A percentile compares a stretch with the other conserved stretches of the same genome.
Conservation (phyloP, 2,329 filamentous ascomycete species). For the Setomelanomma holmii region DNA sequence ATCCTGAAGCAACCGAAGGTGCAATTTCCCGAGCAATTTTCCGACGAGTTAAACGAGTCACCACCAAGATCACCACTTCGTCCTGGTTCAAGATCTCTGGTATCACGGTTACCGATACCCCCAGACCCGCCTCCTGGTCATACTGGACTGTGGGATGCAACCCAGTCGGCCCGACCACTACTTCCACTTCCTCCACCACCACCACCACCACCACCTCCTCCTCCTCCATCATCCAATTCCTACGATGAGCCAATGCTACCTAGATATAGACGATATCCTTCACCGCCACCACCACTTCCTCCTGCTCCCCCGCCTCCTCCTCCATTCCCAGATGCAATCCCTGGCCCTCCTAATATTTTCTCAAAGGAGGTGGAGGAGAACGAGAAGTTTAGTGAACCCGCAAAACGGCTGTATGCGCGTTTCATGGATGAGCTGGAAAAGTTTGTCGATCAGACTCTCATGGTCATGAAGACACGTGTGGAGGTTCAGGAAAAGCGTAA, state of each 20-base stretch:
- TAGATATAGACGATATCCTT: too few relatives aligned
- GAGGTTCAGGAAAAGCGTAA: conserved; percentile 19
- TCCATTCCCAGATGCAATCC: conserved; percentile 1
- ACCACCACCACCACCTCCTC: neutral
- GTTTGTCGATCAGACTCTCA: conserved; percentile 18
- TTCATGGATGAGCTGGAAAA: conserved; percentile 23
- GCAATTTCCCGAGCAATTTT: neutral
- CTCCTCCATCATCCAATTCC: neutral
- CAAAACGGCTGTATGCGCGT: conserved; percentile 17
- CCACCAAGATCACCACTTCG: too few relatives aligned
- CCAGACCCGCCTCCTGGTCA: too few relatives aligned
- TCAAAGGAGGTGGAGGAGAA: conserved; percentile 4
- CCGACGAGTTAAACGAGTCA: too few relatives aligned
- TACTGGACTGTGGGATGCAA: too few relatives aligned
- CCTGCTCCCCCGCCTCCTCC: neutral
- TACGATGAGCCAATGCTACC: neutral
- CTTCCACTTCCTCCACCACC: neutral
- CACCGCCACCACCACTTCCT: neutral
- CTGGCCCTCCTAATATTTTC: conserved; percentile 11
- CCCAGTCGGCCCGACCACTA: too few relatives aligned
- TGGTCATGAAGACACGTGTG: conserved; percentile 14
- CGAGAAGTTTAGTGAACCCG: conserved; percentile 11
- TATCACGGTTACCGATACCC: too few relatives aligned
- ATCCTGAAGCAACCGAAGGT: neutral
- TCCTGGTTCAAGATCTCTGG: too few relatives aligned